Conservation (phyloP, 2,329 filamentous ascomycete species). For the Paecilomyces fulvus region DNA sequence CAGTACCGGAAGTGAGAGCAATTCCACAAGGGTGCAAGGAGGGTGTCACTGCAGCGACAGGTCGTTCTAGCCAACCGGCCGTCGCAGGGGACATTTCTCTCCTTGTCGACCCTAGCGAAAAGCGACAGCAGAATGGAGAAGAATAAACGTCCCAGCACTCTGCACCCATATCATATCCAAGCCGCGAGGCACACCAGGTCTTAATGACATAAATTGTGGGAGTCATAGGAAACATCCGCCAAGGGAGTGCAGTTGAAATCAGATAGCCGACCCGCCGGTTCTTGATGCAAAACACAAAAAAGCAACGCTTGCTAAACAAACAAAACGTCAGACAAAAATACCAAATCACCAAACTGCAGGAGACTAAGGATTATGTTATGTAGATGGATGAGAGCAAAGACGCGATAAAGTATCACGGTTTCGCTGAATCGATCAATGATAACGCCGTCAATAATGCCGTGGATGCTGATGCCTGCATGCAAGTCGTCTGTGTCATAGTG, state of each 20-base stretch:
- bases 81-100: constrained; percentile 2
- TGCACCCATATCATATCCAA: constrained; percentile 37
- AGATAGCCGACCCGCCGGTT: constrained; percentile 42
- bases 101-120: constrained; percentile 11
- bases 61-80: constrained; percentile 11
- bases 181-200: constrained; percentile 43
- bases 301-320: constrained; percentile 43
- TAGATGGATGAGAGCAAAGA: constrained; percentile 32
- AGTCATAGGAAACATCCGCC: constrained; percentile 29
- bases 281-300: constrained; percentile 33
- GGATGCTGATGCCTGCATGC: constrained; percentile 34
- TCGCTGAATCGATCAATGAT: constrained; percentile 39
- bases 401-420: constrained; percentile 33
- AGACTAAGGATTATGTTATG: constrained; percentile 36
- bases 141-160: constrained; percentile 22
- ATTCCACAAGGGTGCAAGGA: constrained; percentile 27
- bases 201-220: constrained; percentile 39
- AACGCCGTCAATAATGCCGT: constrained; percentile 50
- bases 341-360: constrained; percentile 31
- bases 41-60: constrained; percentile 4
- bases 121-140: constrained; percentile 22
- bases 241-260: constrained; percentile 26
- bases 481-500: constrained; percentile 27
- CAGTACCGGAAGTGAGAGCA: constrained; percentile 32
- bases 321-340: constrained; percentile 33